Evolutionary conservation across 257 asterid species (phyloP).

Genomic region (Voacanga thouarsii): DNA sequence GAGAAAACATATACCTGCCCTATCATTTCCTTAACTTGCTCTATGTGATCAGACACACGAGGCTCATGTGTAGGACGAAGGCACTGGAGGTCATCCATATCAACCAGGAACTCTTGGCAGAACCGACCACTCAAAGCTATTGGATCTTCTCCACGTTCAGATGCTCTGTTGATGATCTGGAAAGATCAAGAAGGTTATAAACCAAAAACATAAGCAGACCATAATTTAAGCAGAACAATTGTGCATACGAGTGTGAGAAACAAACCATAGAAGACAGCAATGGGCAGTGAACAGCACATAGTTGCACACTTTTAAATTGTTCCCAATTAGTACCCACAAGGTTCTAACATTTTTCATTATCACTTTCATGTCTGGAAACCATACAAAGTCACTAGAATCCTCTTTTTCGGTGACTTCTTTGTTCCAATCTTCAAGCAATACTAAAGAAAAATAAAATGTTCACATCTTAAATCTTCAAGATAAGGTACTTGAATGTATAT

Average conservation of each 20-base stretch:
- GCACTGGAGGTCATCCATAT: slow-evolving; percentile 87
- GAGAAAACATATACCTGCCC: slow-evolving; percentile 49
- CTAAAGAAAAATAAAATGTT: neutral
- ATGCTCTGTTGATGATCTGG: slow-evolving; percentile 78
- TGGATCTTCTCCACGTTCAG: slow-evolving; percentile 61
- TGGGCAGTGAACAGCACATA: neutral
- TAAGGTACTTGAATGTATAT: neutral
- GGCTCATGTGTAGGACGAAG: slow-evolving; percentile 78
- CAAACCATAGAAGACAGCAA: neutral
- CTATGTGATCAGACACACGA: slow-evolving; percentile 71
- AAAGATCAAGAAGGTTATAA: slow-evolving; percentile 8
- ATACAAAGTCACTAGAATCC: too few relatives aligned
- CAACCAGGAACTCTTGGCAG: slow-evolving; percentile 73
- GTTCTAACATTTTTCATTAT: neutral
- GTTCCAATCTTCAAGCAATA: neutral
- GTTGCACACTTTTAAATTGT: neutral
- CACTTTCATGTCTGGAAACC: neutral
- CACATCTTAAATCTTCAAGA: neutral
- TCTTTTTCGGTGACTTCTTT: too few relatives aligned
- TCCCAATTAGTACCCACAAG: neutral
- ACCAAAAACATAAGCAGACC: neutral
- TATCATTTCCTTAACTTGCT: slow-evolving; percentile 73
- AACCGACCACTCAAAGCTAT: slow-evolving; percentile 59
- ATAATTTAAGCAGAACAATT: neutral
- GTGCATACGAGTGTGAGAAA: neutral